phyloP scores from a whole-genome alignment of 495 filamentous ascomycete species.

The Podospora pseudoanserina region DNA sequence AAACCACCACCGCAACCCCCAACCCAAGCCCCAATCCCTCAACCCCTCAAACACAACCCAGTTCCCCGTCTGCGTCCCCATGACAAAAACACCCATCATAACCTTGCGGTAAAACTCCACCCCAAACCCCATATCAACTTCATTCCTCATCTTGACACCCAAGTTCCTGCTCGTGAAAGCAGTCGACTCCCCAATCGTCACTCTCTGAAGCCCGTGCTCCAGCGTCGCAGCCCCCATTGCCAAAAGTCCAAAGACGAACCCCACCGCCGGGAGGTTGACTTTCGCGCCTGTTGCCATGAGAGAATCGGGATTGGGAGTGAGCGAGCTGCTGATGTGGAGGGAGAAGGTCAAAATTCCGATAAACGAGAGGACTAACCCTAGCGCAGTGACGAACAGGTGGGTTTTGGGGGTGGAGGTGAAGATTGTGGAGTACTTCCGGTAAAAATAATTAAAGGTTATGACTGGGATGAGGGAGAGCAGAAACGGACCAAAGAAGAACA shows the following conservation, averaged over 20 bases:
- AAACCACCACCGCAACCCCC: conserved; percentile 38
- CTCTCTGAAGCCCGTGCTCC: conserved; percentile 29
- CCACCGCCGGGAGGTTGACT: conserved; percentile 37
- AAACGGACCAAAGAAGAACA: conserved; percentile 42
- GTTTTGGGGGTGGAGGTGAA: conserved; percentile 28
- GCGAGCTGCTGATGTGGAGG: conserved; percentile 36
- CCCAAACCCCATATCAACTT: conserved; percentile 41
- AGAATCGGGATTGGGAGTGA: conserved; percentile 28
- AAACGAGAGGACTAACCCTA: conserved; percentile 36
- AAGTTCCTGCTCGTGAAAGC: conserved; percentile 42
- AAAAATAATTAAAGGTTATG: conserved; percentile 30
- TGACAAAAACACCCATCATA: conserved; percentile 37
- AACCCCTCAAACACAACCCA: conserved; percentile 34
- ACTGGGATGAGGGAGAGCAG: conserved; percentile 33
- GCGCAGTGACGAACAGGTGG: conserved; percentile 31
- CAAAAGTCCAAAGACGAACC: conserved; percentile 41
- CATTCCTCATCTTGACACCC: conserved; percentile 36
- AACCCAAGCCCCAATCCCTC: conserved; percentile 33
- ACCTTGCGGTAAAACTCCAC: conserved; percentile 33
- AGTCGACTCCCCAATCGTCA: conserved; percentile 40
- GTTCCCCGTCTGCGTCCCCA: conserved; percentile 37
- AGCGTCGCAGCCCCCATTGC: conserved; percentile 35
- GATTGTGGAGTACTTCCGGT: conserved; percentile 26
- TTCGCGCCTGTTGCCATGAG: conserved; percentile 18
- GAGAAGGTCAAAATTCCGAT: conserved; percentile 42